Percentiles rank a stretch among this genome's conserved stretches.
Evolutionary conservation across 179 eudicot genomes (phyloP).

Genomic region (Camellia oleifera): DNA sequence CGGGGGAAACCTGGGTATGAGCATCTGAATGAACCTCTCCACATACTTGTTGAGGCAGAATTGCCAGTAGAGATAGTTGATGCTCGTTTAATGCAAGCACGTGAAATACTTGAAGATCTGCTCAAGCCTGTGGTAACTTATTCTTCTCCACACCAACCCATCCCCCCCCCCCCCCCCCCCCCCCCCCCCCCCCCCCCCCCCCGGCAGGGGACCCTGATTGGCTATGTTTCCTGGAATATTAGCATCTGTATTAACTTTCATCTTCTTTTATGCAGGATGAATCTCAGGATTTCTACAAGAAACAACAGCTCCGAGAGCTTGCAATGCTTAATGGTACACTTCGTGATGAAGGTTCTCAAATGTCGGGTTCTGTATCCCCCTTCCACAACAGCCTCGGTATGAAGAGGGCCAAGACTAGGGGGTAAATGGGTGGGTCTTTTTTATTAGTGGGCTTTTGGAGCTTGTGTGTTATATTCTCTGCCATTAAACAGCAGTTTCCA

Average conservation of each 20-base stretch:
- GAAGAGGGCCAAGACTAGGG: conserved; percentile 98
- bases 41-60: conserved; percentile 96
- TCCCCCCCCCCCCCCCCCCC: too few species aligned
- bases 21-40: conserved; percentile 99
- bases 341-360: conserved; percentile 79
- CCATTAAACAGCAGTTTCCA: conserved; percentile 24
- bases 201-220: background rate
- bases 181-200: too few species aligned
- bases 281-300: conserved; percentile 90
- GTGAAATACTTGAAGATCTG: conserved; percentile 90
- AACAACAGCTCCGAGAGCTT: conserved; percentile 89
- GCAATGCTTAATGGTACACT: conserved; percentile 92
- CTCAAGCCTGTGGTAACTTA: conserved; percentile 85
- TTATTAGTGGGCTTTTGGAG: conserved; percentile 25
- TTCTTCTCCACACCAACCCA: background rate
- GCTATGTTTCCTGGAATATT: background rate
- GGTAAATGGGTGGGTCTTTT: conserved; percentile 29
- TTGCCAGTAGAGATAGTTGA: conserved; percentile 91
- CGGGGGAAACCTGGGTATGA: conserved; percentile 96
- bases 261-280: conserved; percentile 58
- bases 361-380: conserved; percentile 94
- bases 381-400: conserved; percentile 93
- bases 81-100: conserved; percentile 88
- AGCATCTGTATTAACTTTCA: background rate
- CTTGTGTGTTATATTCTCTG: conserved; percentile 18